Evolutionary conservation across 2,329 filamentous ascomycete species (phyloP).

Genomic region (Elsinoe necatrix): DNA sequence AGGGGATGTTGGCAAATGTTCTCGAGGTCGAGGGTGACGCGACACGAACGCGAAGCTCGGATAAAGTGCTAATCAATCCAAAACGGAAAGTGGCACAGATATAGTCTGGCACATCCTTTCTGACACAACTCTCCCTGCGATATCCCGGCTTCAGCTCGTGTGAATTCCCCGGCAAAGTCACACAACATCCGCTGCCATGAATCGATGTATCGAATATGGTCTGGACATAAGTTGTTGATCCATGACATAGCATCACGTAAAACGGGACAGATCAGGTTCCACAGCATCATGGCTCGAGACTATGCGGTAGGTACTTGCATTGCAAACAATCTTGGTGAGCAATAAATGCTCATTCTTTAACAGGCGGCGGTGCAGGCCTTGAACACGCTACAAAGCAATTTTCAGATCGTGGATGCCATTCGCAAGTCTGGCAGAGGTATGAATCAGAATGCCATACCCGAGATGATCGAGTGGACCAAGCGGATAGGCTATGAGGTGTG

Average conservation of each 20-base stretch:
- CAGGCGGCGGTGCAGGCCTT: constrained; percentile 65
- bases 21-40: constrained; percentile 5
- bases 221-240: neutral
- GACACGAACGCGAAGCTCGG: constrained; percentile 10
- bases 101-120: neutral
- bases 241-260: neutral
- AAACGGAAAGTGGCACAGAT: neutral
- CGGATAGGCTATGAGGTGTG: constrained; percentile 67
- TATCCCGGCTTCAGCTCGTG: neutral
- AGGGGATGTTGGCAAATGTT: neutral
- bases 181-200: neutral
- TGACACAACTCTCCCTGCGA: neutral
- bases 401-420: constrained; percentile 66
- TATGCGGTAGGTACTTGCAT: constrained; percentile 4
- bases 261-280: neutral
- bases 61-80: constrained; percentile 5
- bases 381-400: constrained; percentile 72
- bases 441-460: constrained; percentile 68
- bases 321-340: neutral
- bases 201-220: neutral
- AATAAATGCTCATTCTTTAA: neutral
- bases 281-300: constrained; percentile 10
- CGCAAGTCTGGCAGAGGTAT: constrained; percentile 63
- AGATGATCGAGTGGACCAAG: constrained; percentile 70
- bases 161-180: neutral